Evolutionary conservation across 202 grass and related monocot genomes (phyloP), one percentile per base, ranked within the genome.

Genomic region (Hordeum pubiflorum): DNA sequence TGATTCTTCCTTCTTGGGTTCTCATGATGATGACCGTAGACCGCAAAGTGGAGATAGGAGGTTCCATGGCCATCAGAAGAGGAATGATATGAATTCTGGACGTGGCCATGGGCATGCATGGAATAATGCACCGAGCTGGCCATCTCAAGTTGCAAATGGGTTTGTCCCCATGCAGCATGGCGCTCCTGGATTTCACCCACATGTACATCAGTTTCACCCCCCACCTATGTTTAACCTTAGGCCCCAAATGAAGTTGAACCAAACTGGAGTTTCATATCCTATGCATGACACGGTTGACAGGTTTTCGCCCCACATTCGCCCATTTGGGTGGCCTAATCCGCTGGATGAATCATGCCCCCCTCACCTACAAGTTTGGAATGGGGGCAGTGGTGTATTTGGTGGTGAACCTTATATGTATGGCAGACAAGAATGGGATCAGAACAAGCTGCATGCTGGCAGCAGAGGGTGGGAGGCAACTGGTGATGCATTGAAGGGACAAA

Each of bases 321-420:
- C 97, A 21, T 99, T 89, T 90, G 97, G 92, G 66, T 99, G 97
- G 97, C 92, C 92, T 73, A 93, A 89, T 80, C 70, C 84, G 48
- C 40, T 94, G 31, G 91, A 96, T 71, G 92, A 94, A 80, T 89
- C 89, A 79, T 92, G 83, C 65, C 85, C 88, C 48, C 84, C 92
- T 73, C 90, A 93, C 69, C 39, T 94, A 74, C 91, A 91, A 87
- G 89, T 84, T 80, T 94, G 92, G 86, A 87, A 84, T 86, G 79
- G 90, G 50, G 89, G 91, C 74, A 93, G 60, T 69, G 67, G 82
- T 38, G 67, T 89, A 24, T 97, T 92, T 69, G 86, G 68, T 10
- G 54, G 83, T 65, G 94, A 94, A 44, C 79, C 88, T 17, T 91
- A 86, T 82, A 78, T 87, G 36, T 91, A 91, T 70, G 79, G 82